Conservation (phyloP, 148 eudicot species). For the Rhododendron ovatum region DNA sequence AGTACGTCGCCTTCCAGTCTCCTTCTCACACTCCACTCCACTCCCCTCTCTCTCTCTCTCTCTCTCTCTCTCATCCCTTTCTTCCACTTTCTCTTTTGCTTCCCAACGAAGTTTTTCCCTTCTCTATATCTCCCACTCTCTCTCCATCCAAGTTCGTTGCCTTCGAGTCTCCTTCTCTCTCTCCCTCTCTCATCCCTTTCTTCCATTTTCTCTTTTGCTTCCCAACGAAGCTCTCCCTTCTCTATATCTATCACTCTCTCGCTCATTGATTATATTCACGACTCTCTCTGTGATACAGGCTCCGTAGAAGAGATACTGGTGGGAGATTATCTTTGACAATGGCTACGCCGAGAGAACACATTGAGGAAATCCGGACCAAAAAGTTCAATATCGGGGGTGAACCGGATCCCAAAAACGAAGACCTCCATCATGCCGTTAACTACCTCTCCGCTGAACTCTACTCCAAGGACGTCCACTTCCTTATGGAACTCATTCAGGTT, state of each 20-base stretch:
- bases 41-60: no score
- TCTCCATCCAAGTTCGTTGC: no score
- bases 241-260: background rate
- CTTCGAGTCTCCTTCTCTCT: background rate
- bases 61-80: background rate
- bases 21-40: no score
- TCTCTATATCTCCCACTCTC: no score
- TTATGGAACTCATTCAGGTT: slow-evolving; percentile 77
- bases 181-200: background rate
- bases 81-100: background rate
- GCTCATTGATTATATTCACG: background rate
- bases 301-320: background rate
- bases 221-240: background rate
- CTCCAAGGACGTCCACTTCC: slow-evolving; percentile 58
- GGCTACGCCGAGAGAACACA: slow-evolving; percentile 43
- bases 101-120: background rate
- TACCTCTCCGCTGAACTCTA: slow-evolving; percentile 61
- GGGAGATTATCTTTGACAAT: background rate
- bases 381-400: slow-evolving; percentile 54
- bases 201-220: background rate
- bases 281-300: background rate
- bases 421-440: slow-evolving; percentile 46
- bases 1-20: background rate
- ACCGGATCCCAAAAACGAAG: slow-evolving; percentile 29
- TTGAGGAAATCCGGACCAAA: slow-evolving; percentile 44